Evolutionary conservation across 352 stramenopile species (phyloP).

Genomic region (Phytophthora agathidicida): DNA sequence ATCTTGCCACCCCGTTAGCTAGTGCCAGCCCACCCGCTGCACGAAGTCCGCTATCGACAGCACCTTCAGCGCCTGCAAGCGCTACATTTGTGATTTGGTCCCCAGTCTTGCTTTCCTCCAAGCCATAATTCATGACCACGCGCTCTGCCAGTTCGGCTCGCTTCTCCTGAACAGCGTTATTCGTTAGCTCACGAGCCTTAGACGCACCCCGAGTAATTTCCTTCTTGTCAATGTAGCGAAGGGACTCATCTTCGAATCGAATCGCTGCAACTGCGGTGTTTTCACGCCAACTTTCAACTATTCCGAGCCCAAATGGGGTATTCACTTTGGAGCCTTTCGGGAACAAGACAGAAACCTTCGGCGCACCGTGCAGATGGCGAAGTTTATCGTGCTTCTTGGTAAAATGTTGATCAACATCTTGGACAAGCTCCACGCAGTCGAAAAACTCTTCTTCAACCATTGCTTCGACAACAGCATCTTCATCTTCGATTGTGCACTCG

Average conservation of each 20-base stretch:
- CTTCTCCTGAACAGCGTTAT: constrained; percentile 45
- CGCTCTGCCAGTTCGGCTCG: constrained; percentile 52
- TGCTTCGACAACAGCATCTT: constrained; percentile 59
- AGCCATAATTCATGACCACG: constrained; percentile 56
- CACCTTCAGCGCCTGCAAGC: constrained; percentile 62
- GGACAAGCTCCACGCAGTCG: constrained; percentile 70
- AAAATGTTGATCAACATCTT: constrained; percentile 61
- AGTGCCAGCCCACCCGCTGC: constrained; percentile 72
- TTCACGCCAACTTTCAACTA: constrained; percentile 54
- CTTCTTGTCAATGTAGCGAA: constrained; percentile 72
- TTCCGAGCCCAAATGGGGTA: constrained; percentile 71
- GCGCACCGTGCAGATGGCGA: constrained; percentile 3
- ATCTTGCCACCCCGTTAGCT: constrained; percentile 65
- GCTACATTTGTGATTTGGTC: constrained; percentile 59
- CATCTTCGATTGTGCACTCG: constrained; percentile 60
- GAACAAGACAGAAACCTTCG: constrained; percentile 35
- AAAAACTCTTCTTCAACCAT: constrained; percentile 87
- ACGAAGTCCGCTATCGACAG: constrained; percentile 76
- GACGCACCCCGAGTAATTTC: constrained; percentile 59
- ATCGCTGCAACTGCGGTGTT: constrained; percentile 47
- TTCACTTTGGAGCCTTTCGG: constrained; percentile 57
- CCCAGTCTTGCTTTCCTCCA: constrained; percentile 46
- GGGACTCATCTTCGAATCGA: constrained; percentile 41
- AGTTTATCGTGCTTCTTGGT: constrained; percentile 27
- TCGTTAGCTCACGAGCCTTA: constrained; percentile 34